A percentile compares a stretch with the other conserved stretches of the same genome.
phyloP scores from a whole-genome alignment of 1,139 yeast species.

The Candida buenavistaensis region DNA sequence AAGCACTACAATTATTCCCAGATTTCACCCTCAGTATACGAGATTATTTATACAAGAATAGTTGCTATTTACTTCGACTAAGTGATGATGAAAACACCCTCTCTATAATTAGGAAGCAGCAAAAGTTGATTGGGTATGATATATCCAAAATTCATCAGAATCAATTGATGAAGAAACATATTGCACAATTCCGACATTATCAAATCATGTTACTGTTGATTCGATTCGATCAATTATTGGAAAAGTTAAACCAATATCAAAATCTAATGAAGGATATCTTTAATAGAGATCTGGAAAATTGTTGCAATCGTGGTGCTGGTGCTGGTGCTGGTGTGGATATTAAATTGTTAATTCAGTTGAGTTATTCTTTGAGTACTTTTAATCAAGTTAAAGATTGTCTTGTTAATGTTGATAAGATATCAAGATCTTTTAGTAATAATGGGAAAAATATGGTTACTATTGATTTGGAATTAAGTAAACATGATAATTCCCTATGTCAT shows the following conservation, averaged over 20 bases:
- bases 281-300: neutral
- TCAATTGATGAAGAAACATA: slow-evolving; percentile 8
- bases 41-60: slow-evolving; percentile 9
- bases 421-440: slow-evolving; percentile 11
- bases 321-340: slow-evolving; percentile 22
- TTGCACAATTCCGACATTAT: slow-evolving; percentile 12
- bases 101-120: neutral
- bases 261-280: slow-evolving; percentile 28
- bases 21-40: slow-evolving; percentile 7
- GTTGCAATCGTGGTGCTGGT: neutral
- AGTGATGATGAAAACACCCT: slow-evolving; percentile 6
- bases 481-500: too few species aligned
- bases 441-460: slow-evolving; percentile 13
- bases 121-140: slow-evolving; percentile 7
- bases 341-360: slow-evolving; percentile 13
- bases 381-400: slow-evolving; percentile 17
- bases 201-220: slow-evolving; percentile 10
- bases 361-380: slow-evolving; percentile 14
- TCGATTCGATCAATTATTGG: slow-evolving; percentile 14
- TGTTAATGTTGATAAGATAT: slow-evolving; percentile 13
- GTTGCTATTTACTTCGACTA: slow-evolving; percentile 10
- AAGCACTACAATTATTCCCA: slow-evolving; percentile 10
- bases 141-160: slow-evolving; percentile 7
- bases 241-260: slow-evolving; percentile 21
- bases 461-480: slow-evolving; percentile 13